Base-by-base conservation (phyloP, 371 early-diverging fungal genomes). In the Mucor saturninus region DNA sequence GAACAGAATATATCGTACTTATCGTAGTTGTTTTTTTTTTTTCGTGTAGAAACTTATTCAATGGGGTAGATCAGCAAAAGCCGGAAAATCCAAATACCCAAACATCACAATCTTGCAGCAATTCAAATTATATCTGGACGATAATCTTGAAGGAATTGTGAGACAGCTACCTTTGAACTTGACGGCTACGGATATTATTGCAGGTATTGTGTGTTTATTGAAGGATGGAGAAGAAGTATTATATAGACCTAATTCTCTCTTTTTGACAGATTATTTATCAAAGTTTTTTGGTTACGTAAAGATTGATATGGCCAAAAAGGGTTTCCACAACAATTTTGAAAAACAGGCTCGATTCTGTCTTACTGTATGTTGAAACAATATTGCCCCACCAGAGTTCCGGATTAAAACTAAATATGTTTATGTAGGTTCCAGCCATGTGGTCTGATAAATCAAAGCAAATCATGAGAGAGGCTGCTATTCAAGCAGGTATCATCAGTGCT, bases 401-500 rank as follows among this genome's bases (percentile, higher is more conserved):
- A 21, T 21, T 21, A 21, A 21, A 21, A 1, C 21, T 21, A 21
- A 21, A 21, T 21, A 21, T 21, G 21, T 21, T 21, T 21, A 21
- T 1, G 21, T 54, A 78, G 56, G 82, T 86, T 5, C 86, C 86
- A 21, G 86, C 86, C 30, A 86, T 86, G 84, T 86, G 86, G 86
- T 75, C 84, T 6, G 84, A 84, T 59, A 74, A 74, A 45, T 80
- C 86, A 28, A 86, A 86, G 59, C 77, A 81, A 42, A 75, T 76
- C n/a, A 86, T 86, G 86, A 77, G 86, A 62, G 79, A 80, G 29
- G 82, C 84, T 1, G 83, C 84, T 43, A 80, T 84, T 49, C 54
- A 74, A 14, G 77, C 86, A 13, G 81, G 81, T 21, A 57, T 86
- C 6, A 84, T 86, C 32, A 69, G 63, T 26, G 65, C 69, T 13